Evolutionary conservation across 2,329 filamentous ascomycete genomes (phyloP).

Genomic region (Fusarium longipes): DNA sequence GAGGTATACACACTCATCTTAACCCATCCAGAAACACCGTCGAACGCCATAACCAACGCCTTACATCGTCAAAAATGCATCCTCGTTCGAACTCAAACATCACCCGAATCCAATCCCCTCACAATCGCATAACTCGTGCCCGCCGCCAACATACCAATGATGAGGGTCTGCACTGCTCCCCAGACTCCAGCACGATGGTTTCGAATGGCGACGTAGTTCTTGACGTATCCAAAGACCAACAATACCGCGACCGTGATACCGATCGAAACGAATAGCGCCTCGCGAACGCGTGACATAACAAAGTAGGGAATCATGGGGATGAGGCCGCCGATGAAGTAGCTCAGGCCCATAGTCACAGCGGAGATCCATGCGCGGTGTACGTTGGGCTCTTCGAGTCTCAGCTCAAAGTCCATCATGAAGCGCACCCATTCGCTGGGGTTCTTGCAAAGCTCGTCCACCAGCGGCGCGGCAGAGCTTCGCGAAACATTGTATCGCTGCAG

Average conservation of each 20-base stretch:
- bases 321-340: slow-evolving; percentile 77
- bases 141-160: slow-evolving; percentile 73
- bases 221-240: slow-evolving; percentile 73
- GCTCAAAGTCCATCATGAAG: slow-evolving; percentile 71
- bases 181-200: slow-evolving; percentile 65
- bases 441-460: slow-evolving; percentile 62
- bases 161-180: slow-evolving; percentile 72
- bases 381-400: slow-evolving; percentile 59
- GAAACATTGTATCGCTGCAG: slow-evolving; percentile 63
- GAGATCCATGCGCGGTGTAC: slow-evolving; percentile 62
- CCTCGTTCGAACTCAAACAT: slow-evolving; percentile 15
- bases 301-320: slow-evolving; percentile 80
- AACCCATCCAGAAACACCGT: neutral
- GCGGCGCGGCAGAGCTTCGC: slow-evolving; percentile 54
- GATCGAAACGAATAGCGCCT: slow-evolving; percentile 69
- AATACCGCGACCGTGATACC: slow-evolving; percentile 70
- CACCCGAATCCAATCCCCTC: slow-evolving; percentile 60
- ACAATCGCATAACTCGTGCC: slow-evolving; percentile 74
- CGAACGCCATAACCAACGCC: slow-evolving; percentile 33
- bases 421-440: slow-evolving; percentile 62
- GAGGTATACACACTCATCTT: slow-evolving; percentile 14
- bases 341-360: slow-evolving; percentile 73
- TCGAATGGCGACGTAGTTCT: slow-evolving; percentile 65
- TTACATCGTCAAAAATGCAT: neutral
- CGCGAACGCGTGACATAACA: slow-evolving; percentile 58